These are phyloP conservation scores for Sanguinoderma infundibulare DNA, from an alignment of 1,284 basidiomycete genomes.

Conservation along the genomic window DNA sequence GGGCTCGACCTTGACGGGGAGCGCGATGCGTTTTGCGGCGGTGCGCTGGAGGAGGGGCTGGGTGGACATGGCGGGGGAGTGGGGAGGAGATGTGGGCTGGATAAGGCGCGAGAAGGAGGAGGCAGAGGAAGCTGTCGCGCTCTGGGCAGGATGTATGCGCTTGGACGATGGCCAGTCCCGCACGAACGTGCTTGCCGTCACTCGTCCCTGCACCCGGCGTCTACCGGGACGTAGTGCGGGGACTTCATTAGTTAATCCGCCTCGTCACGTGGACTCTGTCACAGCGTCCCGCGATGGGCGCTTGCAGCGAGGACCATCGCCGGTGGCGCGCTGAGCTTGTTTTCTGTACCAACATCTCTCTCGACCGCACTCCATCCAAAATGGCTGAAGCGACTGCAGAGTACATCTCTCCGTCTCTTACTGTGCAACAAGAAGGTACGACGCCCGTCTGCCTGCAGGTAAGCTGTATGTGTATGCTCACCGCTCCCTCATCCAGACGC, in stretches of 20 bases:
- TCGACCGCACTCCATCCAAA: too few species aligned
- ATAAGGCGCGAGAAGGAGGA: slow-evolving; percentile 13
- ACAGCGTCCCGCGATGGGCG: background rate
- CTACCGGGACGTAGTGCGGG: background rate
- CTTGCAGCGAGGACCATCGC: background rate
- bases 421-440: slow-evolving; percentile 71
- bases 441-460: background rate
- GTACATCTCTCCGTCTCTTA: slow-evolving; percentile 50
- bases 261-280: slow-evolving; percentile 14
- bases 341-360: background rate
- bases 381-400: slow-evolving; percentile 6
- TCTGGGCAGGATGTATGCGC: slow-evolving; percentile 17
- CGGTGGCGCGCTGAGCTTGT: background rate
- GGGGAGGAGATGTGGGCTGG: slow-evolving; percentile 14
- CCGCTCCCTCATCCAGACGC: slow-evolving; percentile 53
- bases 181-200: slow-evolving; percentile 40
- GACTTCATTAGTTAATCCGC: slow-evolving; percentile 4
- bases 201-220: slow-evolving; percentile 15
- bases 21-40: slow-evolving; percentile 92
- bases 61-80: slow-evolving; percentile 78
- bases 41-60: slow-evolving; percentile 98
- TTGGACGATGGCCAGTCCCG: slow-evolving; percentile 28
- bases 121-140: slow-evolving; percentile 6
- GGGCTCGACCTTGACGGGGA: slow-evolving; percentile 92
- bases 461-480: background rate